Evolutionary conservation across 345 rosid genomes (phyloP), one percentile per base, ranked within the genome.

Genomic region (Capsella bursapastoris): DNA sequence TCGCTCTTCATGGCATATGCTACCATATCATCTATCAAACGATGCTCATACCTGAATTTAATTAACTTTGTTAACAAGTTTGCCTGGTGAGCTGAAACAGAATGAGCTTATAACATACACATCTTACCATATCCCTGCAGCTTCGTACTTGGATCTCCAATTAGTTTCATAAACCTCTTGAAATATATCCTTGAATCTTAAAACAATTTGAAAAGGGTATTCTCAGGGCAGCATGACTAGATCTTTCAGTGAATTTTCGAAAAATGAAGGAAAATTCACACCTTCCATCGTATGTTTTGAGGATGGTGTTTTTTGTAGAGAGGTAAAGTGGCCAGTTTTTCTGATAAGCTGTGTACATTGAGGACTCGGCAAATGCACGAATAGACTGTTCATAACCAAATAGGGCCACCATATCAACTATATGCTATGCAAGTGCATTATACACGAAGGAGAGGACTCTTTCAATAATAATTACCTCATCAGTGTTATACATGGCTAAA

Each of bases 251-350:
- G 31, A 31, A 32, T 44, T 47, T 59, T 31, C 41, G 64, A 49
- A 45, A 35, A 6, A 57, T 44, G 48, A 32, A 52, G 40, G 41
- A 35, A 8, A 51, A 75, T 27, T 12, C 78, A 63, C 76, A 91
- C 97, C 98, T 94, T 81, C 97, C 99, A 74, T 92, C 99, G 68
- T 94, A 92, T 64, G 83, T 81, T 85, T 94, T 94, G 45, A 94
- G 93, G 80, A 91, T 94, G 60, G 97, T 92, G 76, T 92, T 94
- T 76, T 94, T 94, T 29, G 98, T 94, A 85, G 96, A 87, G 74
- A 94, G 96, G 86, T 90, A 94, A 64, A 94, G 96, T 5, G 98
- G 98, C 97, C 98, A 92, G 50, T 86, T 94, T 66, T 91, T 94
- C 88, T 83, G 85, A 74, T 85, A 88, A 49, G 97, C 96, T 52